Conservation (phyloP, 2,329 filamentous ascomycete genomes). For the Diaporthe amygdali region DNA sequence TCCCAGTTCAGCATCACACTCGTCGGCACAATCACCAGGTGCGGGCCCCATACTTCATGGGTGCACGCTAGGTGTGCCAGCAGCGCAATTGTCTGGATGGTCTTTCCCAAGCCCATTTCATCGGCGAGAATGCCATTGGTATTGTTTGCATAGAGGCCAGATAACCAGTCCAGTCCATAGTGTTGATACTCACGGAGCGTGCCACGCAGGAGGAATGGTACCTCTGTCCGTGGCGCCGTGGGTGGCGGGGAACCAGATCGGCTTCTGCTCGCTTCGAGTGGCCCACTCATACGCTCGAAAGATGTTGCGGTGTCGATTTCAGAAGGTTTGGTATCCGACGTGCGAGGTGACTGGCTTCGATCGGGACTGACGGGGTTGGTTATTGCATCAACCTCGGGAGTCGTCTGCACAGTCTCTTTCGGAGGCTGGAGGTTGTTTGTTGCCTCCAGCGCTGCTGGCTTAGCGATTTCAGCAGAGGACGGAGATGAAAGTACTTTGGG, state of each 20-base stretch:
- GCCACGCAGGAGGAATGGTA: conserved; percentile 84
- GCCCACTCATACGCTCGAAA: conserved; percentile 39
- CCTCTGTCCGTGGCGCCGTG: conserved; percentile 65
- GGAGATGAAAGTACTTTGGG: neutral
- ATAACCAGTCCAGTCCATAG: conserved; percentile 95
- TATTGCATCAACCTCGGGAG: conserved; percentile 47
- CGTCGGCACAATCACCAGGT: conserved; percentile 94
- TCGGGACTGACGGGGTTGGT: conserved; percentile 50
- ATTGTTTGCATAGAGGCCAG: conserved; percentile 86
- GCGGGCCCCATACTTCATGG: conserved; percentile 92
- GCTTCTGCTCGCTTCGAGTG: conserved; percentile 36
- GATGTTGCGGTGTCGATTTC: conserved; percentile 51
- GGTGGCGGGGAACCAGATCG: conserved; percentile 39
- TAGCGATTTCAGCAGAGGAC: neutral
- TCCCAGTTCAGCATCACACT: conserved; percentile 99
- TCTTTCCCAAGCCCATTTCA: conserved; percentile 98
- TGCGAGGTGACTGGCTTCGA: conserved; percentile 52
- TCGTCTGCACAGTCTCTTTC: conserved; percentile 39
- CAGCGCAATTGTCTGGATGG: conserved; percentile 95
- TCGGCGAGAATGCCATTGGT: conserved; percentile 97
- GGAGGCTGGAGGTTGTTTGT: conserved; percentile 31
- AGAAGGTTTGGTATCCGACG: conserved; percentile 56
- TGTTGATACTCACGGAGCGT: conserved; percentile 95
- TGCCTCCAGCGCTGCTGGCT: conserved; percentile 30
- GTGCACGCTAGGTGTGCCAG: conserved; percentile 90